Conservation (phyloP, 495 filamentous ascomycete genomes). For the Aspergillus nanangensis region DNA sequence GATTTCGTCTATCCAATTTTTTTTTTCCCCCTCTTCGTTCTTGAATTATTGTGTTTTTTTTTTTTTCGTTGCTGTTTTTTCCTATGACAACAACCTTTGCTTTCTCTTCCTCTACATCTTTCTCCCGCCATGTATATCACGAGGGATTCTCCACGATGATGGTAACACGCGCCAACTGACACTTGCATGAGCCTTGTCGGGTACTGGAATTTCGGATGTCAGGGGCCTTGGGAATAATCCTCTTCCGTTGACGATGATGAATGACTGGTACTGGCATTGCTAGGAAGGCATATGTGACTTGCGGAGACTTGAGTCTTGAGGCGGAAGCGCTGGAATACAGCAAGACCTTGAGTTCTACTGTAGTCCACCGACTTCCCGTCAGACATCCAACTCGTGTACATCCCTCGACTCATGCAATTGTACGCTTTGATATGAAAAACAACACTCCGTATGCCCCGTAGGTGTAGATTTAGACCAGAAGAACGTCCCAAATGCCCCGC, state of each 20-base stretch:
- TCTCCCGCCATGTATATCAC: background rate
- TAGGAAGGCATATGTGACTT: constrained; percentile 8
- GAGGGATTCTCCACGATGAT: too few relatives aligned
- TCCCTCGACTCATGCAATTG: too few relatives aligned
- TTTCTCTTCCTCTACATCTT: background rate
- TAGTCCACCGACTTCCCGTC: too few relatives aligned
- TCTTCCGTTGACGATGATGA: constrained; percentile 12
- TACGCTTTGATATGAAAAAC: too few relatives aligned
- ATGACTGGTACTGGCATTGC: constrained; percentile 12
- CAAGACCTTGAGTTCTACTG: too few relatives aligned
- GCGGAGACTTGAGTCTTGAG: too few relatives aligned
- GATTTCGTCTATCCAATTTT: too few relatives aligned
- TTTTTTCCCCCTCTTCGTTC: constrained; percentile 22
- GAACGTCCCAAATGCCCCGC: too few relatives aligned
- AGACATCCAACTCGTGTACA: too few relatives aligned
- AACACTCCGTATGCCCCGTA: too few relatives aligned
- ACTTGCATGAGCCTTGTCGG: constrained; percentile 17
- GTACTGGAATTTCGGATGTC: constrained; percentile 14
- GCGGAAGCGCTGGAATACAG: too few relatives aligned
- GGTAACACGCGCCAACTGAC: constrained; percentile 20
- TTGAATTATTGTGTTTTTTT: constrained; percentile 18
- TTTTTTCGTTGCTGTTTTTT: constrained; percentile 1
- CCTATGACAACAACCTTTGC: background rate
- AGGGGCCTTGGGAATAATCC: constrained; percentile 1
- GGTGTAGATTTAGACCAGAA: too few relatives aligned